Conservation (phyloP, 805 yeast species). For the Tetrapisispora phaffii region DNA sequence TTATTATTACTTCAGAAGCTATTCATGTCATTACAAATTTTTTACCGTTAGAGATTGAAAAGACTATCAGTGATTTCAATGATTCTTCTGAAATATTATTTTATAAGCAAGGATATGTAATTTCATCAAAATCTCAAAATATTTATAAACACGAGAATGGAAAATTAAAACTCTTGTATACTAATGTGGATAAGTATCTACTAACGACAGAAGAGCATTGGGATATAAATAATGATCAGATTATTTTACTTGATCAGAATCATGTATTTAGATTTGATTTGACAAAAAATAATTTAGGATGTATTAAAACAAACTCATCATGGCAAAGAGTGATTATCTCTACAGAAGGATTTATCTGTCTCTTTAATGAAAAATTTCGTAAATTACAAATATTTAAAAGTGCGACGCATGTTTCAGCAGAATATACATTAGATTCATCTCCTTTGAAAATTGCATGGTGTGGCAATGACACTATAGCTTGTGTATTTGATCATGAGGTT, state of each 20-base stretch:
- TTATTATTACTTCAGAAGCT: constrained; percentile 12
- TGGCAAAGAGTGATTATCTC: constrained; percentile 25
- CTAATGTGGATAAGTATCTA: constrained; percentile 15
- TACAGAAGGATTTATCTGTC: constrained; percentile 36
- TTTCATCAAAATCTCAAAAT: constrained; percentile 17
- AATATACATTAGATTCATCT: constrained; percentile 17
- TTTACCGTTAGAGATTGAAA: constrained; percentile 14
- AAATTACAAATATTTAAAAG: constrained; percentile 42
- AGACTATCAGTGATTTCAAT: constrained; percentile 6
- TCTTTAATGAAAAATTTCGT: constrained; percentile 34
- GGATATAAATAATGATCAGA: constrained; percentile 14
- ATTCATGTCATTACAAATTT: constrained; percentile 13
- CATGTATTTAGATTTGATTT: constrained; percentile 13
- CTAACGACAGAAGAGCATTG: constrained; percentile 25
- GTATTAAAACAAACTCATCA: constrained; percentile 9
- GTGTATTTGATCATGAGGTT: constrained; percentile 51
- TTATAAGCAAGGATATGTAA: constrained; percentile 14
- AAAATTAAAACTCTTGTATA: constrained; percentile 9
- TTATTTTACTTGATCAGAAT: constrained; percentile 19
- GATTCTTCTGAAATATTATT: constrained; percentile 25
- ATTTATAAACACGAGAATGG: constrained; percentile 9
- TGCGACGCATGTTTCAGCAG: constrained; percentile 17
- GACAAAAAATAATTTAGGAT: constrained; percentile 1
- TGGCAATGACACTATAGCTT: constrained; percentile 69
- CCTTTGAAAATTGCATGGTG: constrained; percentile 66